Evolutionary conservation across 1,139 yeast genomes (phyloP).

Genomic region (Hyphopichia pseudoburtonii): DNA sequence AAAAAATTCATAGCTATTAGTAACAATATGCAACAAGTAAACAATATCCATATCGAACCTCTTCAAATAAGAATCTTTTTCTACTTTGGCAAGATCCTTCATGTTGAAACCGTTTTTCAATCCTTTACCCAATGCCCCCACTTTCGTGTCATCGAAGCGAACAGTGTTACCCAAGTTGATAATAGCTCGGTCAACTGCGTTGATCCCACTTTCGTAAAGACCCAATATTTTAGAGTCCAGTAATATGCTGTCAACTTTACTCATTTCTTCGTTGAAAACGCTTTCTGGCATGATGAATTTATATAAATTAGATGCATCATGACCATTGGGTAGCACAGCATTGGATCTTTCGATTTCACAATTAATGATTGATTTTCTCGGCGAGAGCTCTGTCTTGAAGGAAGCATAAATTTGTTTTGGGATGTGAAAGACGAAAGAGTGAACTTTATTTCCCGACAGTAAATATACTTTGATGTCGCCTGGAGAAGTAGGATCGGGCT

Average conservation of each 20-base stretch:
- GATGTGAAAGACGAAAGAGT: constrained; percentile 68
- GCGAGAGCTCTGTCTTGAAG: constrained; percentile 53
- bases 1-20: constrained; percentile 77
- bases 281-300: constrained; percentile 69
- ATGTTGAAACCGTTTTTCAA: constrained; percentile 79
- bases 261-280: constrained; percentile 54
- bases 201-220: constrained; percentile 74
- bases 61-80: constrained; percentile 51
- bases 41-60: constrained; percentile 59
- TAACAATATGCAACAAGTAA: constrained; percentile 69
- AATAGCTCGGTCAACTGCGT: constrained; percentile 69
- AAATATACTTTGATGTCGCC: constrained; percentile 80
- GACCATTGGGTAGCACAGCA: constrained; percentile 71
- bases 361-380: constrained; percentile 45
- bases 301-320: constrained; percentile 55
- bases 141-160: constrained; percentile 61
- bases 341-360: constrained; percentile 61
- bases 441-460: constrained; percentile 69
- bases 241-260: constrained; percentile 62
- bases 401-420: constrained; percentile 74
- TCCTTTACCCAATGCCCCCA: constrained; percentile 87
- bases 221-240: constrained; percentile 66
- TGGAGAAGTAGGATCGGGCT: constrained; percentile 54
- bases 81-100: constrained; percentile 52
- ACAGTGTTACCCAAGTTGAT: constrained; percentile 77